Evolutionary conservation across 2,329 filamentous ascomycete species (phyloP).

Genomic region (Sarocladiaceae sp.): DNA sequence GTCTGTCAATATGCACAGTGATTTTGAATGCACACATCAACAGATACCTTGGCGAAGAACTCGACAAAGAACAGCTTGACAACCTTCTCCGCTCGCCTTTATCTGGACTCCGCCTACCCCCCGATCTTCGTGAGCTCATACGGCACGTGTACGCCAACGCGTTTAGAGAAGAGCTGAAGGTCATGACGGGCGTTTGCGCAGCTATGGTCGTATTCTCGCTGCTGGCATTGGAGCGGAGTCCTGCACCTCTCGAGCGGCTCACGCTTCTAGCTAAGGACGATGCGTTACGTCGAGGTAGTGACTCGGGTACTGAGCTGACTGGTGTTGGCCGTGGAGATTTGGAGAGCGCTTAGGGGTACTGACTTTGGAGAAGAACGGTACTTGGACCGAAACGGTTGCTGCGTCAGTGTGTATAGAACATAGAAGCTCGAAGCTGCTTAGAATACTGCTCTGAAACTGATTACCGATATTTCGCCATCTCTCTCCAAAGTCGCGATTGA

Average conservation of each 20-base stretch:
- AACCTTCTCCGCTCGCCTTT: conserved; percentile 41
- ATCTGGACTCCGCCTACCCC: conserved; percentile 29
- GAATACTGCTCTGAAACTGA: too few relatives aligned
- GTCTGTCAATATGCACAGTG: conserved; percentile 54
- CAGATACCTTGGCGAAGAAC: conserved; percentile 25
- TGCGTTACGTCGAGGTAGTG: conserved; percentile 28
- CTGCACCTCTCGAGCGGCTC: conserved; percentile 29
- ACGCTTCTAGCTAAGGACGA: conserved; percentile 25
- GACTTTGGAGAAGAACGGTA: too few relatives aligned
- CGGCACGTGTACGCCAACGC: conserved; percentile 39
- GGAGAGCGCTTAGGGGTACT: too few relatives aligned
- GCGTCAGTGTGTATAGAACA: too few relatives aligned
- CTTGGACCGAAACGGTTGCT: too few relatives aligned
- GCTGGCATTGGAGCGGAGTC: conserved; percentile 39
- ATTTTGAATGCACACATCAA: conserved; percentile 47
- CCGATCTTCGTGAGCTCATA: conserved; percentile 27
- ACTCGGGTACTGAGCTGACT: conserved; percentile 33
- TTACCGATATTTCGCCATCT: too few relatives aligned
- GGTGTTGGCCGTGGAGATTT: conserved; percentile 11
- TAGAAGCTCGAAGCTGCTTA: too few relatives aligned
- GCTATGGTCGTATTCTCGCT: conserved; percentile 39
- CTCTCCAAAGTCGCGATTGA: too few relatives aligned
- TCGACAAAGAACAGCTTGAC: conserved; percentile 34
- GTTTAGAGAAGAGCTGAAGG: conserved; percentile 40
- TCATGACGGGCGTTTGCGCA: conserved; percentile 41